Conservation (phyloP, 805 yeast genomes). For the Wickerhamiella domercqiae region DNA sequence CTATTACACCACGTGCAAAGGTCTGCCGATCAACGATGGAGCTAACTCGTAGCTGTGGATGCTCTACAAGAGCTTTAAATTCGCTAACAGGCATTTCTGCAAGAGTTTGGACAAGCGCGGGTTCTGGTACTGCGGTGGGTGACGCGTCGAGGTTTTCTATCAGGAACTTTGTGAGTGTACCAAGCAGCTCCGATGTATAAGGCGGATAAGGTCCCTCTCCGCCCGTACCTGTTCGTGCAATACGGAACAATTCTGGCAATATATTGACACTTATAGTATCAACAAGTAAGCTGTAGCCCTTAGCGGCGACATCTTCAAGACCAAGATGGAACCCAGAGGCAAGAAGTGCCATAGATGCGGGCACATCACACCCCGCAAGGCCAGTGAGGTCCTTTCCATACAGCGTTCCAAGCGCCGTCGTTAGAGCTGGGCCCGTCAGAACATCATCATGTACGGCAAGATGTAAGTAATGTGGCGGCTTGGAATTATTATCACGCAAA, state of each 20-base stretch:
- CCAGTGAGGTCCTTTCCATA: slow-evolving; percentile 20
- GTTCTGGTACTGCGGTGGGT: background rate
- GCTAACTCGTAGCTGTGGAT: background rate
- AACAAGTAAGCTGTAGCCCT: slow-evolving; percentile 14
- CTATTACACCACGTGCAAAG: background rate
- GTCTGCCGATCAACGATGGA: background rate
- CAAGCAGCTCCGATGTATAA: background rate
- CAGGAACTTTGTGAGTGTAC: background rate
- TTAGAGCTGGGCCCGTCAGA: slow-evolving; percentile 18
- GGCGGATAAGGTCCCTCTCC: background rate
- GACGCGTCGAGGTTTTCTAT: background rate
- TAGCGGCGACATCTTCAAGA: slow-evolving; percentile 17
- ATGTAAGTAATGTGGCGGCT: slow-evolving; percentile 20
- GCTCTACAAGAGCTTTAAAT: background rate
- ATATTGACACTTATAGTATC: background rate
- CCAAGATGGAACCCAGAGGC: slow-evolving; percentile 21
- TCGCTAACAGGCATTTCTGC: background rate
- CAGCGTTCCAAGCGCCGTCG: slow-evolving; percentile 22
- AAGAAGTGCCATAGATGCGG: slow-evolving; percentile 18
- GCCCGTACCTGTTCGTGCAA: background rate
- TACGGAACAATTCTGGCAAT: background rate
- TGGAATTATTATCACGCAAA: slow-evolving; percentile 10
- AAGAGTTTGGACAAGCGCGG: background rate
- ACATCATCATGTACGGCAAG: slow-evolving; percentile 15
- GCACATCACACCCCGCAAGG: slow-evolving; percentile 10